Evolutionary conservation across 1,284 basidiomycete species (phyloP).

Genomic region (Cutaneotrichosporon daszewskae): DNA sequence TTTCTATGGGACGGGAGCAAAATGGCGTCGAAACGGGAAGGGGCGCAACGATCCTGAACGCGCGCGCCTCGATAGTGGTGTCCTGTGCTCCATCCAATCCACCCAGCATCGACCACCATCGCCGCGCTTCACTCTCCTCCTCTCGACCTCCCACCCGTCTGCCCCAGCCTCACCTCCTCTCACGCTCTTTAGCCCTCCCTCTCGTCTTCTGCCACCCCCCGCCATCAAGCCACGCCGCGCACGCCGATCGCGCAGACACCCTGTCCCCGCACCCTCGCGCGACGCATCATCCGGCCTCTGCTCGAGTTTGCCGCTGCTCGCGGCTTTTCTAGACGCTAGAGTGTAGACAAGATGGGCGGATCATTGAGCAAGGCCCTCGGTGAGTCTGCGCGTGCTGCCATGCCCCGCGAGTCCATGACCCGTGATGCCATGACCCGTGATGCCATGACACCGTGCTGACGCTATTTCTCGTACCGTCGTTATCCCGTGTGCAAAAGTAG

Average conservation of each 20-base stretch:
- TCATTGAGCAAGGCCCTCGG: conserved; percentile 48
- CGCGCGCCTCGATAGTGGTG: no score
- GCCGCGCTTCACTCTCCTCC: no score
- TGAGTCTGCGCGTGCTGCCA: conserved; percentile 22
- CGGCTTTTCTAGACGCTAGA: no score
- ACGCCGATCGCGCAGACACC: background rate
- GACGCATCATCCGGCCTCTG: no score
- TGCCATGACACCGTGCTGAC: conserved; percentile 3
- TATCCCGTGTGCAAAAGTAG: conserved; percentile 23
- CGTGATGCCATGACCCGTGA: background rate
- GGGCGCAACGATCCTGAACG: no score
- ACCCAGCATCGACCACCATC: no score
- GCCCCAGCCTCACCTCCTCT: background rate
- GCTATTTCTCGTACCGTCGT: background rate
- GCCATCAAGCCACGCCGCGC: background rate
- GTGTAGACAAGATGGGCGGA: conserved; percentile 48
- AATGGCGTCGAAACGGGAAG: no score
- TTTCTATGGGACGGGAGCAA: no score
- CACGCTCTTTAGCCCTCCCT: background rate
- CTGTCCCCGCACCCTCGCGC: conserved; percentile 1
- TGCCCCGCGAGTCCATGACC: no score
- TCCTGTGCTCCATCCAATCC: no score
- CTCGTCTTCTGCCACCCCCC: background rate
- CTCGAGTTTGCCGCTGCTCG: no score
- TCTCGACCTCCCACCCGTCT: background rate